Conservation (phyloP, 495 filamentous ascomycete genomes). For the Annulohypoxylon moriforme region DNA sequence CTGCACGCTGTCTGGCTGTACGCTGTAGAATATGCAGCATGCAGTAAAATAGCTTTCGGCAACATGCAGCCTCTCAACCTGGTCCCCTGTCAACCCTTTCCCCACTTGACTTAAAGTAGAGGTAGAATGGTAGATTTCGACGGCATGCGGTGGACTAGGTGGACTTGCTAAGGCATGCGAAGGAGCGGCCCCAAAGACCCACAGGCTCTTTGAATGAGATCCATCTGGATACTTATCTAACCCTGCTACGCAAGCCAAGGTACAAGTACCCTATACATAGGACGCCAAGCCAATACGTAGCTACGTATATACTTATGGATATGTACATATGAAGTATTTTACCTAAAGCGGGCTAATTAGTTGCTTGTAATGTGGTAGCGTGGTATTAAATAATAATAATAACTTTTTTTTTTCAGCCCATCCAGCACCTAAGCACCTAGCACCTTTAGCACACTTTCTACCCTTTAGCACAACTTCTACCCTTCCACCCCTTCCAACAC, state of each 20-base stretch:
- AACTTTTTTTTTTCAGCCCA: slow-evolving; percentile 17
- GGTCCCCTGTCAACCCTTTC: slow-evolving; percentile 34
- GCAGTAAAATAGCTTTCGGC: slow-evolving; percentile 33
- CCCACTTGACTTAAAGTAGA: slow-evolving; percentile 33
- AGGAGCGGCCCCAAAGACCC: slow-evolving; percentile 29
- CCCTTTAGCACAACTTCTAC: too few species aligned
- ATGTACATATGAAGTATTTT: slow-evolving; percentile 15
- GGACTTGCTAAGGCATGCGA: slow-evolving; percentile 30
- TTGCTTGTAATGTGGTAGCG: neutral
- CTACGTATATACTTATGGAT: neutral
- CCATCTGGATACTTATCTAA: slow-evolving; percentile 27
- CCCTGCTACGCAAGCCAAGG: neutral
- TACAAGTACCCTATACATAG: neutral
- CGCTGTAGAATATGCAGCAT: neutral
- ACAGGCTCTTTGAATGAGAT: slow-evolving; percentile 32
- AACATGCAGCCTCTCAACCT: slow-evolving; percentile 39
- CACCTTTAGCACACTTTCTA: too few species aligned
- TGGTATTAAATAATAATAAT: slow-evolving; percentile 19
- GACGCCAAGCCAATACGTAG: slow-evolving; percentile 2
- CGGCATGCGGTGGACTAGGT: slow-evolving; percentile 32
- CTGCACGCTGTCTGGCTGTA: neutral
- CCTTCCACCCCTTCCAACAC: slow-evolving; percentile 31
- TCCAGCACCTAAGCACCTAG: neutral
- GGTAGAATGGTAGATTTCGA: slow-evolving; percentile 31
- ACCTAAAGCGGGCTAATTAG: neutral